Base-by-base conservation (phyloP, 2,329 filamentous ascomycete genomes). In the Emmonsiellopsis sp. region DNA sequence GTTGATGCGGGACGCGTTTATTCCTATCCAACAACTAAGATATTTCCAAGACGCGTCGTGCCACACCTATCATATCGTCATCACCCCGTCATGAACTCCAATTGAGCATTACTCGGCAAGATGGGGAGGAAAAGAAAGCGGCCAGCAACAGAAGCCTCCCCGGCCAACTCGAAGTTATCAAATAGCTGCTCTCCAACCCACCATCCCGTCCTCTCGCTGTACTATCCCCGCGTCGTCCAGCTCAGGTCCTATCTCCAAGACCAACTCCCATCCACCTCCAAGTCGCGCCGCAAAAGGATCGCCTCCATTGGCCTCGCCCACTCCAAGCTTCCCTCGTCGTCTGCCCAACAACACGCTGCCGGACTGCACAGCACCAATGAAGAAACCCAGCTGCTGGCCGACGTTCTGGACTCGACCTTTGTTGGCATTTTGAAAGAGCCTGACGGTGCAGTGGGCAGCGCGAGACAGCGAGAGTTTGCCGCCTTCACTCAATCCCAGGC, bases 171-270 rank as follows among this genome's bases (percentile, higher is more conserved):
- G 33, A 11, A 33, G 47, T 31, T 10, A 34, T 49, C 31, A n/a
- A 56, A 48, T 17, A 17, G 17, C 17, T 2, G 17, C 2, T 2
- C 17, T 2, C 17, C 43, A 34, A 34, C 42, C 42, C 32, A 53
- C 14, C 84, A 88, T 64, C 80, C 82, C 52, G 77, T 93, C 36
- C 75, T 95, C 53, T 76, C 76, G 45, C 78, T 79, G 56, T 87
- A 85, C 70, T 95, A 90, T 69, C 70, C 77, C 6, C 70, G 77
- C 46, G 78, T 90, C 10, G 68, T 81, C 53, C 83, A 83, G 0
- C 73, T 95, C 54, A 83, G 88, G 61, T 76, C 85, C 54, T 87
- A 88, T 71, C 72, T 91, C 40, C 72, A 91, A 47, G 73, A 74
- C 17, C 80, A 76, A 55, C 77, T 94, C 9, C 85, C 87, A 0